Percentiles rank a stretch among this genome's conserved stretches.
Conservation (phyloP, 176 grass and related monocot genomes). For the Eleusine indica region DNA sequence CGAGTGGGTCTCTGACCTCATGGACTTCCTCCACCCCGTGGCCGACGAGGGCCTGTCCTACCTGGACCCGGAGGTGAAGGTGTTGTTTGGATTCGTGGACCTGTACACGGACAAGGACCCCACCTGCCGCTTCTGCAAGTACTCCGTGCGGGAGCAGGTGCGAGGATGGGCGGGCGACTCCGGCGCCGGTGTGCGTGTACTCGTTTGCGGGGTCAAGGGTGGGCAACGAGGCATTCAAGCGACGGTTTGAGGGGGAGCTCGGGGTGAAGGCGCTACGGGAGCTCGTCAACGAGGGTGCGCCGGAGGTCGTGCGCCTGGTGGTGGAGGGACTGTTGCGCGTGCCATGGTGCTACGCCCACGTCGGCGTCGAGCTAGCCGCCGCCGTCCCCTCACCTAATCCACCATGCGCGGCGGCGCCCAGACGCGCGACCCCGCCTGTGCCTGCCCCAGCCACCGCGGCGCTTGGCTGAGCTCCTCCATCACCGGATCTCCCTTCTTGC, state of each 20-base stretch:
- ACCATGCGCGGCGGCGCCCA: no score
- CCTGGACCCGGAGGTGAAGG: conserved; percentile 66
- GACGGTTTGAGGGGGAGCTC: conserved; percentile 67
- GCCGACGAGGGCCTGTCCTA: conserved; percentile 65
- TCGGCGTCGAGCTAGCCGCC: conserved; percentile 67
- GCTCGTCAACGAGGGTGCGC: conserved; percentile 74
- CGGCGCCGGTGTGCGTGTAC: conserved; percentile 60
- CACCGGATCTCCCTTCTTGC: no score
- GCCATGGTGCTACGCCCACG: conserved; percentile 80
- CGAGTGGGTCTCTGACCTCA: conserved; percentile 89
- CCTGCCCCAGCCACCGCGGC: no score
- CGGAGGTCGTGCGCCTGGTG: conserved; percentile 45
- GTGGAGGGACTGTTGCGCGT: conserved; percentile 49
- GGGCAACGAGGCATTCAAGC: conserved; percentile 67
- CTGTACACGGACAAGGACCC: conserved; percentile 54
- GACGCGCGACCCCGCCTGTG: no score
- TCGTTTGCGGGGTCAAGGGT: conserved; percentile 78
- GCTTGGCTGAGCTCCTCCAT: no score
- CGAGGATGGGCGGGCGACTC: background rate
- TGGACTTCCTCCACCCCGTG: conserved; percentile 72
- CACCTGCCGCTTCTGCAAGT: conserved; percentile 88
- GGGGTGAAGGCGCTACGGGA: conserved; percentile 74
- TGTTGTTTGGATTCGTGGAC: conserved; percentile 59
- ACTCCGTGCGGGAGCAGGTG: conserved; percentile 84
- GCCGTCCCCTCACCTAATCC: no score